Evolutionary conservation across 805 yeast genomes (phyloP), one percentile per base, ranked within the genome.

Genomic region (Pachysolen tannophilus): DNA sequence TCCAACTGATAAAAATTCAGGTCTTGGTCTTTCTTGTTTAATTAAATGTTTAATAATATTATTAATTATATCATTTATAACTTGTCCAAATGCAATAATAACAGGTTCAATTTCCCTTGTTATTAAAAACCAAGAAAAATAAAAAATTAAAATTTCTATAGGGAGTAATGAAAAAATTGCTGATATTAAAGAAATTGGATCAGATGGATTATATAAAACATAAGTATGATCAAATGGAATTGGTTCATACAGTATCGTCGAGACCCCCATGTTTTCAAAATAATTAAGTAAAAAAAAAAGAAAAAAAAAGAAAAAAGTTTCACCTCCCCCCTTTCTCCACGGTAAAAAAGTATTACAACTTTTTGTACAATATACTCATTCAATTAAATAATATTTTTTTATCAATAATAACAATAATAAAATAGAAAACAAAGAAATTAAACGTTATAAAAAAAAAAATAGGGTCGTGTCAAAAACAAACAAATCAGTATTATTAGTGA

Each of bases 41-140:
- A 86, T 55, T 1, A 72, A 26, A 15, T 65, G 63, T 53, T 90
- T 90, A 27, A 83, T 58, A 2, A 81, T 44, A 39, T 79, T 75
- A 56, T 90, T 90, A 18, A 76, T 49, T 0, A 78, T 49, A 53
- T 92, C 97, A 43, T 84, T 82, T 13, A 69, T 60, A 6, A 88
- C 75, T 49, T 90, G 97, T 2, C 97, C 98, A 2, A 71, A 82
- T 0, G 90, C 90, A 43, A 85, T 67, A 33, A 88, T 60, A 15
- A 86, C 76, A 1, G 95, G 84, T 52, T 88, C 95, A 19, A 85
- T 67, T 49, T 92, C 97, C 35, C 97, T 63, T 0, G 95, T 72
- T 10, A 78, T 57, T 29, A 90, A 60, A 48, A 88, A 82, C 85
- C 94, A 82, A 9, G 95, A 75, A 23, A 85, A 70, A 48, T 88